Base-by-base conservation (phyloP, 2,329 filamentous ascomycete genomes). In the Pleoardoris graminearum region DNA sequence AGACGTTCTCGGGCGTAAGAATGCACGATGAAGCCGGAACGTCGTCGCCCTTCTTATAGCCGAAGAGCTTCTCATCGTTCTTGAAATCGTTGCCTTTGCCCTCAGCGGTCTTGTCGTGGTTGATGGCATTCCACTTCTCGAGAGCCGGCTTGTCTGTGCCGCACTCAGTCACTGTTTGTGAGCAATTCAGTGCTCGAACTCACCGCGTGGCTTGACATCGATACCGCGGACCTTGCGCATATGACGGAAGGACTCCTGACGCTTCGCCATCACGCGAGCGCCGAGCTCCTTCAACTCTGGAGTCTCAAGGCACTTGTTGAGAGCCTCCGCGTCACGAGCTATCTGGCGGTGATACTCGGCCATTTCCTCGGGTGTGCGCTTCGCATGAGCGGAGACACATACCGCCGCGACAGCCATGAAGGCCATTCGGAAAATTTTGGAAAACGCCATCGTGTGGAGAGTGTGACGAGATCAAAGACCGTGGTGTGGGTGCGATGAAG, bases 1-100 rank as follows among this genome's bases (percentile, higher is more conserved):
- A 55, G 3, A 59, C 62, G 22, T 50, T 51, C 38, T 61, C 57
- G 3, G 64, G 59, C 8, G 58, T 43, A 7, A 66, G 45, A 23
- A 60, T 56, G 45, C 58, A 66, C 17, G 38, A 42, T 17, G 48
- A 33, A 8, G 25, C 17, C 7, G 23, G 19, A 12, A 44, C 23
- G 3, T 47, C 10, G n/a, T 44, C 32, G 7, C 29, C 21, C 41
- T 33, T 36, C 12, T 37, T 44, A 21, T 47, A 46, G 7, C 22
- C 33, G n/a, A 54, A 49, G 21, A 50, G 47, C 8, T 36, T 17
- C 19, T 35, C 32, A 10, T 36, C 25, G 11, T 46, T 23, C 16
- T 17, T 45, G 25, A 19, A 27, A n/a, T 47, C 32, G 5, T 37
- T 37, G 44, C 23, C 33, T 29, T 36, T 29, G 22, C 17, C 17